phyloP scores from a whole-genome alignment of 306 rosid genomes.

The Cucurbita maxima region DNA sequence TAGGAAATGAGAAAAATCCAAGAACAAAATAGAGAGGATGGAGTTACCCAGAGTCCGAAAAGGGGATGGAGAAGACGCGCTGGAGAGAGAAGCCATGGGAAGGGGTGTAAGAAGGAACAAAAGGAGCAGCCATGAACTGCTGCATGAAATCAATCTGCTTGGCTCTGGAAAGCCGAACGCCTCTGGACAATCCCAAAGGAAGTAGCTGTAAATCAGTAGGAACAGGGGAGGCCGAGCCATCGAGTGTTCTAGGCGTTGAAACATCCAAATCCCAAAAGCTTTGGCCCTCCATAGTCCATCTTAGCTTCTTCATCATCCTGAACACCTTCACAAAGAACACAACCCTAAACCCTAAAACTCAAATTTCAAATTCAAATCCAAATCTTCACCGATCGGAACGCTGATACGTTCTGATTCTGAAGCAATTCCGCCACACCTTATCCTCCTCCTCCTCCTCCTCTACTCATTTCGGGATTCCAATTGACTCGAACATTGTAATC shows the following conservation, averaged over 20 bases:
- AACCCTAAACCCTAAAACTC: not conserved
- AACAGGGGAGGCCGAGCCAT: constrained; percentile 45
- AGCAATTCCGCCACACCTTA: not conserved
- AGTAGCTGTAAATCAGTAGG: constrained; percentile 31
- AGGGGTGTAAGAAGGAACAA: constrained; percentile 40
- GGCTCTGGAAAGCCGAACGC: constrained; percentile 53
- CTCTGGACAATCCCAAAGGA: constrained; percentile 63
- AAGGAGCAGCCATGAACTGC: constrained; percentile 51
- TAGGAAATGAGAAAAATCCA: not conserved
- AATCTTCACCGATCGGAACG: no score
- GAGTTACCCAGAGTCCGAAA: constrained; percentile 38
- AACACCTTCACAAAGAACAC: not conserved
- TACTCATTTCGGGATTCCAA: not conserved
- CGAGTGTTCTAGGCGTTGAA: constrained; percentile 61
- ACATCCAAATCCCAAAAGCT: constrained; percentile 69
- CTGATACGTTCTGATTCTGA: not conserved
- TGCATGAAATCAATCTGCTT: constrained; percentile 76
- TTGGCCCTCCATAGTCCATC: constrained; percentile 83
- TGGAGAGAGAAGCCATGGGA: constrained; percentile 44
- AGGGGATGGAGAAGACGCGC: constrained; percentile 54
- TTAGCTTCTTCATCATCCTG: constrained; percentile 45
- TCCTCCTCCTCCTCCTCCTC: not conserved
- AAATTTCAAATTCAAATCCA: not conserved
- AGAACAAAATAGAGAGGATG: not conserved
- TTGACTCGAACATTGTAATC: no score